A percentile compares a stretch with the other conserved stretches of the same genome.
These are phyloP conservation scores for Geotrichum europaeum DNA, from an alignment of 1,139 yeast species.

Conservation along the genomic window DNA sequence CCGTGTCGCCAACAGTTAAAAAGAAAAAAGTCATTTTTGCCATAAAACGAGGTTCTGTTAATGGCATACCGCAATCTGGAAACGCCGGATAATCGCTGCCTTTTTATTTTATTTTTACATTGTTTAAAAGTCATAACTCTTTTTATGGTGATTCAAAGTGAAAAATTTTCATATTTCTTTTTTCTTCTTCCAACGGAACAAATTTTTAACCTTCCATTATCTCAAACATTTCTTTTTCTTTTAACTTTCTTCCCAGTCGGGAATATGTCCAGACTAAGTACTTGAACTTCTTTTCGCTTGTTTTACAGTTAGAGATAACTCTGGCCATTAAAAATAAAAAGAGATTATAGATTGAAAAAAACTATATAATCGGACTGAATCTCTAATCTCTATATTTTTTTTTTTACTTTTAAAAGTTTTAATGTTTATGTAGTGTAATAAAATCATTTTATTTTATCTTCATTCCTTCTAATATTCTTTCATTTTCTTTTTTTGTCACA, in stretches of 20 bases:
- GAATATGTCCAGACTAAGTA: too few relatives aligned
- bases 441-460: background rate
- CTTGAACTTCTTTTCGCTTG: too few relatives aligned
- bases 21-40: too few relatives aligned
- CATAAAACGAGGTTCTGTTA: too few relatives aligned
- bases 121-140: background rate
- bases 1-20: too few relatives aligned
- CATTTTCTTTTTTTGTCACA: background rate
- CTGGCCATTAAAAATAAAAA: background rate
- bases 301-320: background rate
- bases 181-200: background rate
- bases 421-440: background rate
- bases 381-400: background rate
- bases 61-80: too few relatives aligned
- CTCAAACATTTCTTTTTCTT: background rate
- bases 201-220: background rate
- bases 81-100: too few relatives aligned
- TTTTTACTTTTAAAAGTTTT: background rate
- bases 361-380: background rate
- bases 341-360: too few relatives aligned
- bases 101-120: background rate
- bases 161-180: conserved; percentile 1
- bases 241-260: too few relatives aligned
- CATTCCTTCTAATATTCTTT: background rate
- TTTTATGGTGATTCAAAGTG: background rate